Percentiles rank a stretch among this genome's conserved stretches.
Conservation (phyloP, 2,329 filamentous ascomycete species). For the Madurella fahalii region DNA sequence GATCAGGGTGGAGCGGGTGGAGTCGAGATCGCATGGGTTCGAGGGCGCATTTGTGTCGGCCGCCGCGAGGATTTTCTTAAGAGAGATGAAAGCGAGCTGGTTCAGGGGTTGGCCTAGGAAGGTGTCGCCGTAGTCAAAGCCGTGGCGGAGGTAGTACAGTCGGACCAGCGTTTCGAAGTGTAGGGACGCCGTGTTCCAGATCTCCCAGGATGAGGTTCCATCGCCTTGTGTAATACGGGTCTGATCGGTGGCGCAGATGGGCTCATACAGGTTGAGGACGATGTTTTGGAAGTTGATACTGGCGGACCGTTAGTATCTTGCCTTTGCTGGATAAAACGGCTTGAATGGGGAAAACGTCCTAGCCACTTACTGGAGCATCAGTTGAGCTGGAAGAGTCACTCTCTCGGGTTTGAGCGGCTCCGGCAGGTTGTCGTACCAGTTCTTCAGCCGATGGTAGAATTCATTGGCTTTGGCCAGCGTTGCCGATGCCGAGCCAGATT, state of each 20-base stretch:
- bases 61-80: constrained; percentile 8
- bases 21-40: neutral
- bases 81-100: constrained; percentile 22
- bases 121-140: constrained; percentile 26
- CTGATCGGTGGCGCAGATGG: neutral
- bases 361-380: constrained; percentile 19
- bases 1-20: constrained; percentile 10
- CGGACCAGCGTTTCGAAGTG: constrained; percentile 30
- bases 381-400: constrained; percentile 24
- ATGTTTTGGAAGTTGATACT: constrained; percentile 1
- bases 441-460: constrained; percentile 5
- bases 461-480: constrained; percentile 19
- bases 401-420: constrained; percentile 19
- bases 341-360: neutral
- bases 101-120: constrained; percentile 22
- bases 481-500: constrained; percentile 23
- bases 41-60: neutral
- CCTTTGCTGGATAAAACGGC: neutral
- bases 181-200: constrained; percentile 20
- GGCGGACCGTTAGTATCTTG: constrained; percentile 11
- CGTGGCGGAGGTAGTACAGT: constrained; percentile 32
- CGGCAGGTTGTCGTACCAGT: constrained; percentile 20
- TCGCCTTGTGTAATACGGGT: neutral
- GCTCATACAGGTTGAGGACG: constrained; percentile 20
- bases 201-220: neutral